Conservation (phyloP, 169 alveolate species). For the Eimeria falciformis region DNA sequence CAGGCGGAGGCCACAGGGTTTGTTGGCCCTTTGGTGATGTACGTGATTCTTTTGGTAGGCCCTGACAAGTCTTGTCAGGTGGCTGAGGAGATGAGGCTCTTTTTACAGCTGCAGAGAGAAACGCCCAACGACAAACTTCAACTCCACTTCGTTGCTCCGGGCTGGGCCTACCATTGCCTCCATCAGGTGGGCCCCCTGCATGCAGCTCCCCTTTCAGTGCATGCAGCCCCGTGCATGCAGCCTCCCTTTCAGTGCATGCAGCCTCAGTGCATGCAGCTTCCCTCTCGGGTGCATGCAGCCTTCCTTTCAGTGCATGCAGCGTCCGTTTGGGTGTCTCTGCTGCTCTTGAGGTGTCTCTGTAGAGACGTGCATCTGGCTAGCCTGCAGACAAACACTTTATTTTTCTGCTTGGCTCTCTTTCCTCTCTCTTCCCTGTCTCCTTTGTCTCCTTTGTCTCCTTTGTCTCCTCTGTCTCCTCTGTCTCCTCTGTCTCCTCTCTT, state of each 20-base stretch:
- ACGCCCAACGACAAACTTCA: neutral
- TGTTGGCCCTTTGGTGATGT: neutral
- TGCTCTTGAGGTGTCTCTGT: neutral
- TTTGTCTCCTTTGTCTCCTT: neutral
- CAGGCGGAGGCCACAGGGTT: too few species aligned
- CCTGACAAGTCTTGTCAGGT: neutral
- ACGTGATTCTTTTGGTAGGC: neutral
- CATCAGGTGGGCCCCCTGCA: neutral
- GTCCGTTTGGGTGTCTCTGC: too few species aligned
- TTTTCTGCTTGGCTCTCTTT: too few species aligned
- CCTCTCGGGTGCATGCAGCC: neutral
- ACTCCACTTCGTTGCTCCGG: neutral
- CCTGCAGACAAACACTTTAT: too few species aligned
- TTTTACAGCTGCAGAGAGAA: neutral
- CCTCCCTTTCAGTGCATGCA: neutral
- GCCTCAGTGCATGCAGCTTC: neutral
- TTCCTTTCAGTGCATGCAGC: too few species aligned
- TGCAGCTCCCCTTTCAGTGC: neutral
- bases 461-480: neutral
- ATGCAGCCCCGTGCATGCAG: neutral
- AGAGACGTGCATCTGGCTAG: too few species aligned
- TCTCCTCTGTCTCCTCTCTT: neutral
- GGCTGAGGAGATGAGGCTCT: neutral
- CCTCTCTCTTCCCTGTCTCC: neutral
- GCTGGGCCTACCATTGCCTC: neutral